These are phyloP conservation scores for Boletus sensibilis DNA, from an alignment of 768 basidiomycete genomes.

Conservation along the genomic window DNA sequence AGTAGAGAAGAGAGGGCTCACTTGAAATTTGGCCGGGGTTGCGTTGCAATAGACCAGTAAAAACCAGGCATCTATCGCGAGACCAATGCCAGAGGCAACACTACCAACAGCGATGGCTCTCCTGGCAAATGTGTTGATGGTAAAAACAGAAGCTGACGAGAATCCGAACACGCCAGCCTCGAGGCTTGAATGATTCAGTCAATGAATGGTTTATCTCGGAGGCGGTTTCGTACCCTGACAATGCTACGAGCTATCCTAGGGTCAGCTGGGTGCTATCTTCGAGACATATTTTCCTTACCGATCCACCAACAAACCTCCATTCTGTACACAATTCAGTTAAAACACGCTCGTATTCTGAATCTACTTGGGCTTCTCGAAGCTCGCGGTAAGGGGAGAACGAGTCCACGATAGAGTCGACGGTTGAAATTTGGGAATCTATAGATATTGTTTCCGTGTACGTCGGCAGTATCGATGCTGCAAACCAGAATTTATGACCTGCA, in stretches of 20 bases:
- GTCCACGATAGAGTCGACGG: conserved; percentile 42
- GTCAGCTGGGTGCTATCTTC: background rate
- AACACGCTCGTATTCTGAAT: conserved; percentile 52
- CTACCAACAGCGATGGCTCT: conserved; percentile 57
- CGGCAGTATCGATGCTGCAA: conserved; percentile 40
- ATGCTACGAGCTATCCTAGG: conserved; percentile 48
- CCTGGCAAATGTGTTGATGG: conserved; percentile 45
- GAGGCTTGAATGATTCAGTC: conserved; percentile 26
- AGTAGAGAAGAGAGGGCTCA: conserved; percentile 29
- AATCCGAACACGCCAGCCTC: conserved; percentile 66
- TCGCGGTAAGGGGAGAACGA: conserved; percentile 58
- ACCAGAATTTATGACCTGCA: conserved; percentile 25
- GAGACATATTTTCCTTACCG: conserved; percentile 38
- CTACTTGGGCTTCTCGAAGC: conserved; percentile 38
- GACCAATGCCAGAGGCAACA: conserved; percentile 62
- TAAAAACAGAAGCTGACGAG: conserved; percentile 50
- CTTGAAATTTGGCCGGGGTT: conserved; percentile 52
- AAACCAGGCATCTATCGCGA: conserved; percentile 65
- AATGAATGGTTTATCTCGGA: background rate
- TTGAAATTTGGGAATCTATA: conserved; percentile 24
- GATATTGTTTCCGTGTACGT: conserved; percentile 44
- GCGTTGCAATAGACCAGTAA: conserved; percentile 59
- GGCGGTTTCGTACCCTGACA: conserved; percentile 48
- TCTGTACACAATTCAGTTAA: conserved; percentile 51
- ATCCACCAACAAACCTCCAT: conserved; percentile 65